Evolutionary conservation across 495 filamentous ascomycete genomes (phyloP).

Genomic region (Parathielavia hyrcaniae): DNA sequence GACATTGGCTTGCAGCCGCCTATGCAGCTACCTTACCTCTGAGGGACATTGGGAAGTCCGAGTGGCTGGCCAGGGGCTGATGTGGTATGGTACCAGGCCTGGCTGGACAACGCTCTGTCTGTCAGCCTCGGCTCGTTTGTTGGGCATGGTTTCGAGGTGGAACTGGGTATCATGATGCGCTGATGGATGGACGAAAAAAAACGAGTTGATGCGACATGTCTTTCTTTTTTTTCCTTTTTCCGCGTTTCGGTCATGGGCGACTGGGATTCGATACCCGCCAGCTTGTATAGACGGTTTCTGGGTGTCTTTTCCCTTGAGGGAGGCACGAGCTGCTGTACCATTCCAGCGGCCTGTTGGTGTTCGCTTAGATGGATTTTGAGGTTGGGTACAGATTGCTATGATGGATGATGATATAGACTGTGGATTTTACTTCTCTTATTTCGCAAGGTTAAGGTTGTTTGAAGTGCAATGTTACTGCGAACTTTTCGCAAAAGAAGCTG

Average conservation of each 20-base stretch:
- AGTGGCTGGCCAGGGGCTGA: neutral
- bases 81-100: neutral
- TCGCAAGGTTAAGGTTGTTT: neutral
- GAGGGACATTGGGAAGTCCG: neutral
- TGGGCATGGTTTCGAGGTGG: too few relatives aligned
- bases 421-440: neutral
- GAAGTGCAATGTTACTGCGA: too few relatives aligned
- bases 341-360: slow-evolving; percentile 1
- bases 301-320: slow-evolving; percentile 6
- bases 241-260: neutral
- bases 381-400: slow-evolving; percentile 6
- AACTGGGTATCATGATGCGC: neutral
- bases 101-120: too few relatives aligned
- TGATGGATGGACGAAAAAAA: neutral
- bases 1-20: neutral
- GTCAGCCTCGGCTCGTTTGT: too few relatives aligned
- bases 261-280: slow-evolving; percentile 12
- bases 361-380: neutral
- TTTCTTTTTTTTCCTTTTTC: neutral
- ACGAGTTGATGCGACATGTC: slow-evolving; percentile 9
- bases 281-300: slow-evolving; percentile 10
- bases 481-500: too few relatives aligned
- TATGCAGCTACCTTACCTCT: too few relatives aligned
- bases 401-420: neutral
- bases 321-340: neutral